Conservation (phyloP, 306 rosid species). For the Quercus cerris region DNA sequence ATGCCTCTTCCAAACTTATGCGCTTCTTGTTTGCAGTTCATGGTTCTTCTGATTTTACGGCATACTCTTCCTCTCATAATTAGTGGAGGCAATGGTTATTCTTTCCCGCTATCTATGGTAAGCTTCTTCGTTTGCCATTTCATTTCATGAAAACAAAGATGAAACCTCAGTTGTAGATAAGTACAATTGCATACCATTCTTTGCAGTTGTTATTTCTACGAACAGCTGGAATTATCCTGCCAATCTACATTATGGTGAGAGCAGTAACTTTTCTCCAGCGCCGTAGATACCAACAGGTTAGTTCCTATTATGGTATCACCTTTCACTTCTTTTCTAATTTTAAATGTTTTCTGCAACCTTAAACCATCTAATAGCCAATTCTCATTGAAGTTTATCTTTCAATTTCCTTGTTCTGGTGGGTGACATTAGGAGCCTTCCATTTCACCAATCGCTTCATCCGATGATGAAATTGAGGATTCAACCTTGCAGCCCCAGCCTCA, state of each 20-base stretch:
- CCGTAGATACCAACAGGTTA: conserved; percentile 53
- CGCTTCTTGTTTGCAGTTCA: conserved; percentile 58
- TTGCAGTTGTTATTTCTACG: conserved; percentile 61
- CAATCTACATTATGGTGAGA: conserved; percentile 60
- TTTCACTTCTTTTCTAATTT: background rate
- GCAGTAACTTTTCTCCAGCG: conserved; percentile 56
- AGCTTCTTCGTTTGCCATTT: conserved; percentile 1
- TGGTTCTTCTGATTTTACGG: conserved; percentile 72
- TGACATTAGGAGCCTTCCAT: conserved; percentile 50
- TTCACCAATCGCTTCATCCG: conserved; percentile 39
- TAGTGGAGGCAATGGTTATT: conserved; percentile 42
- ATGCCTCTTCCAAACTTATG: conserved; percentile 3
- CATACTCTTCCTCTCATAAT: conserved; percentile 72
- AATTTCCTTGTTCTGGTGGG: background rate
- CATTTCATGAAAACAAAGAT: conserved; percentile 1
- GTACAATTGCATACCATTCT: conserved; percentile 13
- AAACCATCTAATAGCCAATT: background rate
- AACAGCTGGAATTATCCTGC: conserved; percentile 60
- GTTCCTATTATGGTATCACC: background rate
- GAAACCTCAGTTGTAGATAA: conserved; percentile 11
- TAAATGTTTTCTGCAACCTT: background rate
- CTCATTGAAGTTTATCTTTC: background rate
- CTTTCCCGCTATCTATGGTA: conserved; percentile 72
- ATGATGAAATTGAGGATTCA: conserved; percentile 42
- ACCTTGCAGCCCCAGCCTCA: conserved; percentile 46